phyloP scores from a whole-genome alignment of 345 rosid genomes.

The Gossypium longicalyx region DNA sequence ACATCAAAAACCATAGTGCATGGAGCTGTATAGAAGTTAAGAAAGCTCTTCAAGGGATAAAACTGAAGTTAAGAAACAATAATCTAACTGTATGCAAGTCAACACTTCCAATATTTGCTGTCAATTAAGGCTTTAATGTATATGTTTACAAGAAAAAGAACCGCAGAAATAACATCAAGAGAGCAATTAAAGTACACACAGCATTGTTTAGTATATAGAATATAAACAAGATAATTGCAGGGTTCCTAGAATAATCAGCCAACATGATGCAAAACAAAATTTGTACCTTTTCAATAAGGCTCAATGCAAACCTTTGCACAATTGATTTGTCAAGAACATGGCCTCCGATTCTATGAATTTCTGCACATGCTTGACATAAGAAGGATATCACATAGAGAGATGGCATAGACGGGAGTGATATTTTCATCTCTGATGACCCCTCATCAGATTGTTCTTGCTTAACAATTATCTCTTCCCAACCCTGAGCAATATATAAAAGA shows the following conservation, averaged over 20 bases:
- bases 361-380: conserved; percentile 95
- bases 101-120: not conserved
- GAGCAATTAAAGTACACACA: conserved; percentile 1
- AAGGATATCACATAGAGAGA: conserved; percentile 87
- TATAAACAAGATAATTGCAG: not conserved
- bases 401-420: conserved; percentile 92
- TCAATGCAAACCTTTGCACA: conserved; percentile 68
- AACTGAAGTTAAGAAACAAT: not conserved
- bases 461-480: conserved; percentile 95
- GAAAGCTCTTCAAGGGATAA: not conserved
- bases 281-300: conserved; percentile 73
- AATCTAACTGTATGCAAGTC: not conserved
- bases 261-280: not conserved
- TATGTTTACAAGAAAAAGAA: not conserved
- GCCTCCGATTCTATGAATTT: conserved; percentile 95
- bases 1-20: not conserved
- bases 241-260: not conserved
- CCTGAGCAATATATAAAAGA: conserved; percentile 47
- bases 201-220: not conserved
- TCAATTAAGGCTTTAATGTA: not conserved
- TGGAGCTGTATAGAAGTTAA: not conserved
- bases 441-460: conserved; percentile 70
- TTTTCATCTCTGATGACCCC: conserved; percentile 72
- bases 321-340: conserved; percentile 89
- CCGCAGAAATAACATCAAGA: not conserved